phyloP scores from a whole-genome alignment of 2,329 filamentous ascomycete genomes.

The Penicillium sumatraense region DNA sequence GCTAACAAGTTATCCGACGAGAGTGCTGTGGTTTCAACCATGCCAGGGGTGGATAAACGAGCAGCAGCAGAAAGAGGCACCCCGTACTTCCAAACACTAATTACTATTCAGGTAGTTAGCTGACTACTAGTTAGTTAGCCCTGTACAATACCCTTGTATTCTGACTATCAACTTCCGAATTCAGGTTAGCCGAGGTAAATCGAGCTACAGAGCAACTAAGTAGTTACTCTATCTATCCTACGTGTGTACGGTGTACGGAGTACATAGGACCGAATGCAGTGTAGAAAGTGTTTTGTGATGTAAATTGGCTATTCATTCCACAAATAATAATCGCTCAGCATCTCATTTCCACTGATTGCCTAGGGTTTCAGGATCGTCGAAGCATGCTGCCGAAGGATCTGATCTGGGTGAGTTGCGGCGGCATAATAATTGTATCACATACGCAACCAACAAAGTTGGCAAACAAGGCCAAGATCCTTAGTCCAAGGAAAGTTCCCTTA shows the following conservation, averaged over 20 bases:
- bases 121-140: no score
- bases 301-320: neutral
- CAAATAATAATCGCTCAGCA: neutral
- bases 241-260: no score
- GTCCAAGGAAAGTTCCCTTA: neutral
- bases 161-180: neutral
- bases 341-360: neutral
- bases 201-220: no score
- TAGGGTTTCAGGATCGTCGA: neutral
- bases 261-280: neutral
- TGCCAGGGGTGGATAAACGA: neutral
- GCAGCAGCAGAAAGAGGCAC: no score
- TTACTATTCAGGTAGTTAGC: no score
- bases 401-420: neutral
- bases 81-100: no score
- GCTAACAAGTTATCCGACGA: neutral
- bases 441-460: no score
- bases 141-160: neutral
- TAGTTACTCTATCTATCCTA: no score
- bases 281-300: neutral
- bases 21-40: neutral
- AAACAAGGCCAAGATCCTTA: slow-evolving; percentile 9
- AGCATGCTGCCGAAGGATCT: neutral
- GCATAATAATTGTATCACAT: slow-evolving; percentile 11
- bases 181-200: neutral